Base-by-base conservation (phyloP, 2,329 filamentous ascomycete species). In the Rhexocercosporidium sp. region DNA sequence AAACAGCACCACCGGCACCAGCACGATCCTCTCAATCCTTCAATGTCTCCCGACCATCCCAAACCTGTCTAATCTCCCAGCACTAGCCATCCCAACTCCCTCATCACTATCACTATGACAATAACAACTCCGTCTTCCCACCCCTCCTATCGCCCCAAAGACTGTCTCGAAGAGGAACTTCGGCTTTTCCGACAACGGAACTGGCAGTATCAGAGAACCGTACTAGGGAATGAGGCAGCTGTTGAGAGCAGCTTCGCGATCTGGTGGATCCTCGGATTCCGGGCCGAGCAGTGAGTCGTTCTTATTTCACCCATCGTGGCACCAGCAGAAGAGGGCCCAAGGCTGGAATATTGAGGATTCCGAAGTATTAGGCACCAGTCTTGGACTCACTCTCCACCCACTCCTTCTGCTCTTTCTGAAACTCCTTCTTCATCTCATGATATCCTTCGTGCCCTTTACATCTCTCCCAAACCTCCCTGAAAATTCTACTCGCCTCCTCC, bases 391-490 rank as follows among this genome's bases (percentile, higher is more conserved):
- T 63, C 49, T 44, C 61, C 14, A 66, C 18, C 71, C 72, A 73
- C 41, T 69, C 69, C 31, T 71, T 74, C 64, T 85, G 82, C 75
- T 85, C 83, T 51, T 75, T 79, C 70, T 82, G 67, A 71, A 85
- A 86, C 67, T 75, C 77, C 59, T 78, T 78, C 71, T 85, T 87
- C 72, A 80, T 71, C 54, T 68, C 71, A 67, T 75, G 34, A 75
- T 86, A 86, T 34, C 77, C 80, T 68, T 81, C 78, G 74, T 84
- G 78, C 37, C 64, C 73, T 65, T 76, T 81, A 77, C 79, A 85
- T 71, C 73, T 76, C 69, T 83, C 79, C 85, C 84, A 87, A 3
- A 81, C 78, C 68, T 77, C 79, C 56, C 78, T 79, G 68, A 87
- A 87, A 0, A 86, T 77, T 65, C 75, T 72, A 70, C 83, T 85